These are phyloP conservation scores for Coelastrella sp. DNA, from an alignment of 139 green algal genomes.

Conservation along the genomic window DNA sequence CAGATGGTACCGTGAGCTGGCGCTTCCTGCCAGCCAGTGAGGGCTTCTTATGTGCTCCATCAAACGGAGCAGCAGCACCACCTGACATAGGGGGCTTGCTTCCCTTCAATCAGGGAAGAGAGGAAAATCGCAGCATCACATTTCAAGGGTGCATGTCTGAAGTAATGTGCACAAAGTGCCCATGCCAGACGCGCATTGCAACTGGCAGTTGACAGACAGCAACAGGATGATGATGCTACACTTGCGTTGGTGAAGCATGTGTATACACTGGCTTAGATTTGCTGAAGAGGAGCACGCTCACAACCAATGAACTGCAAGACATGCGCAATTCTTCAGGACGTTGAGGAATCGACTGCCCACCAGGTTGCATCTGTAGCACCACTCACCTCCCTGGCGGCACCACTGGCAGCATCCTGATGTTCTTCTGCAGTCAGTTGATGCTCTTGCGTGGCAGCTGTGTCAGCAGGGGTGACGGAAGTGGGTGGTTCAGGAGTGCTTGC, in stretches of 20 bases:
- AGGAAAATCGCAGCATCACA: background rate
- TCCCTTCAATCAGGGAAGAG: background rate
- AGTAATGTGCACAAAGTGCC: too few species aligned
- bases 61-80: background rate
- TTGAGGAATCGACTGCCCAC: too few species aligned
- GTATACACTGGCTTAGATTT: too few species aligned
- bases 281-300: too few species aligned
- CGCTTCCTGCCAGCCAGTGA: constrained; percentile 29
- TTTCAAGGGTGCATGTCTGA: too few species aligned
- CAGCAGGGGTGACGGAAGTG: background rate
- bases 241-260: background rate
- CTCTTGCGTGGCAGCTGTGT: background rate
- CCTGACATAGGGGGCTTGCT: background rate
- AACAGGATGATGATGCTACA: background rate
- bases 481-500: background rate
- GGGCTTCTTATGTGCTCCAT: background rate
- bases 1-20: constrained; percentile 24
- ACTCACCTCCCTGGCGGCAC: background rate
- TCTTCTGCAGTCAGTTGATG: constrained; percentile 26
- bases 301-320: too few species aligned
- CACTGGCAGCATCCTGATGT: background rate
- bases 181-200: too few species aligned
- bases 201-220: background rate
- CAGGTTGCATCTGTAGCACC: too few species aligned
- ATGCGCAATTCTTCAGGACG: too few species aligned